Evolutionary conservation across 1,284 basidiomycete genomes (phyloP), one percentile per base, ranked within the genome.

Genomic region (Sporisorium graminicola): DNA sequence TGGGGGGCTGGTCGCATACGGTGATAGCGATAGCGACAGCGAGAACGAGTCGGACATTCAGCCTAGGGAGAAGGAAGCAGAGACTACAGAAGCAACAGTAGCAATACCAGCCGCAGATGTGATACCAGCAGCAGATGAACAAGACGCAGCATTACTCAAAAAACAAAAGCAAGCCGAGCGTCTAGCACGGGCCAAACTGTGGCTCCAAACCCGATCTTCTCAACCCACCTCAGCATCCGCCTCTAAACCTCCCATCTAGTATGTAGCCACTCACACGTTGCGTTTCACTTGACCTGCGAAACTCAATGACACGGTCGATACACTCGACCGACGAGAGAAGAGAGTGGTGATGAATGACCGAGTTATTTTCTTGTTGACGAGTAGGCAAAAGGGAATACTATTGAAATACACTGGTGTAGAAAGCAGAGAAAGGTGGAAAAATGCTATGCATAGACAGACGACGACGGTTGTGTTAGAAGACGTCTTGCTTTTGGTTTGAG

Each of bases 361-460:
- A 40, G 20, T 9, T 4, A 2, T 18, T 14, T 18, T 35, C 8
- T 40, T 40, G 5, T 40, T 16, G 10, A 31, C 29, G 37, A 59
- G 10, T 20, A 35, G 18, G 52, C 2, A 22, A 44, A 61, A 44
- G 69, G 69, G 69, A 72, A 72, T 72, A 72, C 68, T 65, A 71
- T 72, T 72, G 64, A 62, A 63, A 72, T 72, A 72, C 69, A 72
- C 59, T 58, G 61, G 53, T 33, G 55, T 62, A 53, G 40, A 20
- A 43, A 10, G n/a, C 14, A 16, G 7, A 40, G 37, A 40, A 20
- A 40, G 4, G 5, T 22, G 22, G 10, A 42, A 37, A 52, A 40
- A 44, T 43, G 42, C 40, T 53, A 61, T 71, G 40, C 40, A 20
- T 14, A 40, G 26, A 5, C 5, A 51, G 44, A 43, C 22, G 55